Base-by-base conservation (phyloP, 306 rosid species). In the Urtica urens region DNA sequence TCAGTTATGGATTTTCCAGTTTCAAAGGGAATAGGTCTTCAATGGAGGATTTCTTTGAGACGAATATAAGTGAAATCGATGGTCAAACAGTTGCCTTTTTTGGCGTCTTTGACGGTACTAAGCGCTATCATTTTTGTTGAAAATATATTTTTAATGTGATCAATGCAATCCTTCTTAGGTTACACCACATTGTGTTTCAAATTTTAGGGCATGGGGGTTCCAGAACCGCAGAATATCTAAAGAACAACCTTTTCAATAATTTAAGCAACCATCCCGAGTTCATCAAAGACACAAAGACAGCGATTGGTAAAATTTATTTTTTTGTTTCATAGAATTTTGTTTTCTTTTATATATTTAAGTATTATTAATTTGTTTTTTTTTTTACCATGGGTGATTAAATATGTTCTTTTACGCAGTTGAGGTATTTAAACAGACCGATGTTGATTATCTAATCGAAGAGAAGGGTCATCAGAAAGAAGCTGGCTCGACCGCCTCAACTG, bases 401-500 rank as follows among this genome's bases (percentile, higher is more conserved):
- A 26, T 65, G 17, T 34, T 10, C 42, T 60, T 54, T 33, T 18
- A 44, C 59, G 56, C 82, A 86, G 95, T 76, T 35, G 93, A 86
- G 69, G 93, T 77, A 51, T 86, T 81, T 64, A 78, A 58, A 42
- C 85, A 81, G 65, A 86, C 95, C 10, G 95, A 86, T 65, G 72
- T 72, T 19, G 88, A 86, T 60, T 86, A 81, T 59, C 79, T 86
- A 33, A 78, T 76, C 40, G 87, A 78, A 69, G 95, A 76, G 68
- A 81, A 67, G 60, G 78, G 82, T 15, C 76, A 76, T 51, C 78
- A 76, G n/a, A 86, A 72, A 37, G 93, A 86, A 69, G 83, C 95
- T 50, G 95, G 95, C 46, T 86, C 95, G 45, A 86, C 95, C 38
- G 95, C 95, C 42, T 69, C 95, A 57, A 81, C 95, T 46, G 95